These are phyloP conservation scores for Cyclotella baltica DNA, from an alignment of 108 stramenopile species.

Conservation along the genomic window DNA sequence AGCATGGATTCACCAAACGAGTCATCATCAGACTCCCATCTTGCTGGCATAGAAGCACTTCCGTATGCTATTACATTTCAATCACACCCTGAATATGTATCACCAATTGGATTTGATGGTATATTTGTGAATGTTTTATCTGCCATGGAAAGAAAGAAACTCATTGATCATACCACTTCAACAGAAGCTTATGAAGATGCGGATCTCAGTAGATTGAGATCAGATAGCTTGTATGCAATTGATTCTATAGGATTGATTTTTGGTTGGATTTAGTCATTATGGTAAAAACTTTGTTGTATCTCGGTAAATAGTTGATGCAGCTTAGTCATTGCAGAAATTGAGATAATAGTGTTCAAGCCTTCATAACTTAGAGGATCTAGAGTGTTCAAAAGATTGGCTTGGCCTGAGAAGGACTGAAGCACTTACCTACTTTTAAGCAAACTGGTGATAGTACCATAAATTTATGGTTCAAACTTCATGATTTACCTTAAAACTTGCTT, in stretches of 20 bases:
- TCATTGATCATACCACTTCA: constrained; percentile 27
- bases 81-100: constrained; percentile 80
- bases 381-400: no score
- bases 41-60: background rate
- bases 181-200: constrained; percentile 53
- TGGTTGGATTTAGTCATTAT: constrained; percentile 60
- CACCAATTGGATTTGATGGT: constrained; percentile 41
- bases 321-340: no score
- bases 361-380: no score
- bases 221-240: constrained; percentile 61
- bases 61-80: constrained; percentile 83
- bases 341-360: no score
- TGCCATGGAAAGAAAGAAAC: constrained; percentile 49
- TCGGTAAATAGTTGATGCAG: background rate
- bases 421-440: no score
- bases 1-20: constrained; percentile 5
- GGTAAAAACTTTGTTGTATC: background rate
- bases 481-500: no score
- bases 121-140: constrained; percentile 52
- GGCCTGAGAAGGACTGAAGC: no score
- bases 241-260: constrained; percentile 48
- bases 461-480: no score
- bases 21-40: background rate
- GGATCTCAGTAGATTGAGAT: constrained; percentile 41
- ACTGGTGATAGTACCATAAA: no score